A percentile compares a stretch with the other conserved stretches of the same genome.
Conservation (phyloP, 2,329 filamentous ascomycete genomes). For the Macroventuria anomochaeta region DNA sequence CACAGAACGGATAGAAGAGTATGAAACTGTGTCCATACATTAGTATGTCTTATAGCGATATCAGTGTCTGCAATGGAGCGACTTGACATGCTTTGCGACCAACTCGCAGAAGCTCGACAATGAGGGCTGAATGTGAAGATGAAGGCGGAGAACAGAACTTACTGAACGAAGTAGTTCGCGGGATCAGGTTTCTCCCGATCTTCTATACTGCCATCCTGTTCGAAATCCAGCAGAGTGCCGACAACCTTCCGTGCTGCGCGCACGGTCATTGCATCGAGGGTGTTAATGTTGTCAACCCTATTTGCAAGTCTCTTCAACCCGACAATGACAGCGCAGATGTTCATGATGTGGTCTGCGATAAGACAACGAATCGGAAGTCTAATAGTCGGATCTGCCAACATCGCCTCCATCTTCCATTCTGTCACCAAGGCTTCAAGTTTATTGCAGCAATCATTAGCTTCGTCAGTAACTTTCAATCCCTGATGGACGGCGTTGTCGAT, state of each 20-base stretch:
- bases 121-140: background rate
- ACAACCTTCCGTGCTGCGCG: conserved; percentile 35
- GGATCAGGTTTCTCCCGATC: background rate
- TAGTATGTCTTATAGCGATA: background rate
- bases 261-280: conserved; percentile 25
- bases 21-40: conserved; percentile 28
- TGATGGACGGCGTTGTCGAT: conserved; percentile 21
- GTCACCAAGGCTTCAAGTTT: conserved; percentile 27
- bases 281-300: background rate
- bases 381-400: conserved; percentile 15
- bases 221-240: conserved; percentile 30
- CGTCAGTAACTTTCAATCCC: conserved; percentile 2
- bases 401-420: conserved; percentile 31
- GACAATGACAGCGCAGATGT: conserved; percentile 34
- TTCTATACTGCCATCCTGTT: background rate
- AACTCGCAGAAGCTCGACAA: background rate
- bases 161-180: conserved; percentile 21
- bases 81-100: background rate
- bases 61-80: background rate
- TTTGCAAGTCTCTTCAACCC: conserved; percentile 30
- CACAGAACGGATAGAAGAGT: conserved; percentile 40
- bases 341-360: conserved; percentile 36
- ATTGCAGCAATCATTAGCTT: conserved; percentile 27
- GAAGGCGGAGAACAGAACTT: conserved; percentile 2
- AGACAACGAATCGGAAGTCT: conserved; percentile 21